Conservation (phyloP, 1,284 basidiomycete genomes). For the Amylostereum areolatum region DNA sequence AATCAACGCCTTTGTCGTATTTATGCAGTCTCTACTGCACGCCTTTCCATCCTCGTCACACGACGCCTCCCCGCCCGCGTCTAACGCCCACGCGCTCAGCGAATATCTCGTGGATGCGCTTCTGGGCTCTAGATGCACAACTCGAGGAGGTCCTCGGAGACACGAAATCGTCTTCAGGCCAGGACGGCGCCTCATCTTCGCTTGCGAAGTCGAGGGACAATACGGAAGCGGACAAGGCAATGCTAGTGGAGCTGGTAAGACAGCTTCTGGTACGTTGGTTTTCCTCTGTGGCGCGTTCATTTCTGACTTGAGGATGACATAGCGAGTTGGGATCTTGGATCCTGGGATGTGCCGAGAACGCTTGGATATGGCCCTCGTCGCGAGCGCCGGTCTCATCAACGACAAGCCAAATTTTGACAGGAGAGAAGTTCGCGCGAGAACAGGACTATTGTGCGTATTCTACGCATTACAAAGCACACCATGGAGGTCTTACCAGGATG, state of each 20-base stretch:
- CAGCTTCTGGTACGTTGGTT: slow-evolving; percentile 53
- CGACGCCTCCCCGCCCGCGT: slow-evolving; percentile 28
- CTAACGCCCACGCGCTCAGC: slow-evolving; percentile 42
- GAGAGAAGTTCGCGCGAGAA: slow-evolving; percentile 73
- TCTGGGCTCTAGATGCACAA: slow-evolving; percentile 74
- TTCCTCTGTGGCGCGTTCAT: background rate
- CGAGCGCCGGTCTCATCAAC: slow-evolving; percentile 54
- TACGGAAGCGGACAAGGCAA: slow-evolving; percentile 45
- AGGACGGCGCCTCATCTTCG: background rate
- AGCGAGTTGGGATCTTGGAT: slow-evolving; percentile 53
- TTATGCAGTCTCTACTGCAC: slow-evolving; percentile 55
- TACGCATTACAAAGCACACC: background rate
- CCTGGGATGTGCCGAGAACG: slow-evolving; percentile 62
- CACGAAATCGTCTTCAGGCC: slow-evolving; percentile 28
- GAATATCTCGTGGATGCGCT: slow-evolving; percentile 71
- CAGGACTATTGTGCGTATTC: slow-evolving; percentile 67
- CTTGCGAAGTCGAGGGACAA: slow-evolving; percentile 20
- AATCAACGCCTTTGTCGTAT: slow-evolving; percentile 45
- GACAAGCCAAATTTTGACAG: slow-evolving; percentile 60
- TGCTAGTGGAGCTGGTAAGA: slow-evolving; percentile 52
- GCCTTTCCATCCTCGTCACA: slow-evolving; percentile 67
- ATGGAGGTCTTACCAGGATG: background rate
- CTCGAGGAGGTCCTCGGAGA: slow-evolving; percentile 65
- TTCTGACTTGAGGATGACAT: slow-evolving; percentile 1
- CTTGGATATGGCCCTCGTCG: slow-evolving; percentile 58